Evolutionary conservation across 306 rosid genomes (phyloP).

Genomic region (Betula pendula): DNA sequence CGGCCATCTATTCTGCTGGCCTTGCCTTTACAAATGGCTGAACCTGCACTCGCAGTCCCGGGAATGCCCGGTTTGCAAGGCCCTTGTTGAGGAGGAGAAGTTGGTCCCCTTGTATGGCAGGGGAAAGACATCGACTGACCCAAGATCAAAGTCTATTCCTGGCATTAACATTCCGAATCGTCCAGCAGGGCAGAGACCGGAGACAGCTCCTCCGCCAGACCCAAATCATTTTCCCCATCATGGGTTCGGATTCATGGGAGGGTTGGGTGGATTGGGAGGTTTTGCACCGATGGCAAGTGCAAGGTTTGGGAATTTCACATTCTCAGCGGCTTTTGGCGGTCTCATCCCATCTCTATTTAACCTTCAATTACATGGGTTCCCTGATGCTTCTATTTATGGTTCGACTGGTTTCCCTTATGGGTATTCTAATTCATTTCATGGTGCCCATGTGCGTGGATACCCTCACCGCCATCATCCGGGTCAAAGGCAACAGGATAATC

Average conservation of each 20-base stretch:
- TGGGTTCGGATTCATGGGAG: slow-evolving; percentile 74
- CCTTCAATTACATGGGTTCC: slow-evolving; percentile 70
- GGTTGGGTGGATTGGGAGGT: slow-evolving; percentile 61
- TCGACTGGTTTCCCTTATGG: slow-evolving; percentile 62
- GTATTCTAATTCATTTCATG: slow-evolving; percentile 60
- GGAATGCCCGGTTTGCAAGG: slow-evolving; percentile 89
- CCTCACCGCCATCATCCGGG: slow-evolving; percentile 38
- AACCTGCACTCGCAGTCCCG: slow-evolving; percentile 69
- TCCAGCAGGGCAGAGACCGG: slow-evolving; percentile 81
- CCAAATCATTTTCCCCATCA: slow-evolving; percentile 57
- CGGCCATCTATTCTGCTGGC: slow-evolving; percentile 96
- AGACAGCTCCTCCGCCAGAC: slow-evolving; percentile 78
- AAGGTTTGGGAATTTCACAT: slow-evolving; percentile 77
- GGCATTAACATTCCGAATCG: slow-evolving; percentile 69
- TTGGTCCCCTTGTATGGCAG: slow-evolving; percentile 85
- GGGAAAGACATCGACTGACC: slow-evolving; percentile 83
- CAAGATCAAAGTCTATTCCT: slow-evolving; percentile 75
- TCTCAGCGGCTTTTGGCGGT: slow-evolving; percentile 82
- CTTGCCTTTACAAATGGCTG: slow-evolving; percentile 90
- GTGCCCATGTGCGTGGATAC: slow-evolving; percentile 52
- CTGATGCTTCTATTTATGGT: slow-evolving; percentile 59
- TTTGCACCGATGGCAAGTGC: slow-evolving; percentile 67
- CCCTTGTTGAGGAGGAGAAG: slow-evolving; percentile 74
- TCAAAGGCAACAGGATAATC: slow-evolving; percentile 69
- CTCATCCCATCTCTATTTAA: slow-evolving; percentile 68